phyloP scores from a whole-genome alignment of 257 asterid species.

The Cordia subcordata region DNA sequence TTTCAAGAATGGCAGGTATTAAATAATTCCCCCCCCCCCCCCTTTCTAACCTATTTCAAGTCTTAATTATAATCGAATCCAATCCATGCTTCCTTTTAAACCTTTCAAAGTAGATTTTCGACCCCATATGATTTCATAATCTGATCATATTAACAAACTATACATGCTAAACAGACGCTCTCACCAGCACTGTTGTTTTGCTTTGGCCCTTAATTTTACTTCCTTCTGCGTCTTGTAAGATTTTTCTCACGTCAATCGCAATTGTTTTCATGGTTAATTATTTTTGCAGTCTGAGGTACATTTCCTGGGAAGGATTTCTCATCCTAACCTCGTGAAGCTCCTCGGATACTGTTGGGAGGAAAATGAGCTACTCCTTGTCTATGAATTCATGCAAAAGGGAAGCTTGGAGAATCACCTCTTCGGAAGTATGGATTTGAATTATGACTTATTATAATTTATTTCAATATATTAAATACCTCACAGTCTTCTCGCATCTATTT shows the following conservation, averaged over 20 bases:
- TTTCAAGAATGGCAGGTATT: slow-evolving; percentile 75
- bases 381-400: slow-evolving; percentile 90
- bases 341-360: slow-evolving; percentile 86
- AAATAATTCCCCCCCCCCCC: too few species aligned
- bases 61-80: too few species aligned
- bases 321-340: slow-evolving; percentile 78
- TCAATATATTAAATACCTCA: too few species aligned
- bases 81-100: too few species aligned
- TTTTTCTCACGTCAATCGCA: neutral
- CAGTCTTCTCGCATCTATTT: too few species aligned
- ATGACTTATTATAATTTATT: too few species aligned
- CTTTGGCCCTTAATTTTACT: too few species aligned
- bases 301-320: slow-evolving; percentile 78
- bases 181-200: too few species aligned
- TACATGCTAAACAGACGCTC: too few species aligned
- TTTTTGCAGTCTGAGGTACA: slow-evolving; percentile 67
- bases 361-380: slow-evolving; percentile 69
- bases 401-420: slow-evolving; percentile 96
- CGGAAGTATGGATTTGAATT: slow-evolving; percentile 55
- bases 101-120: too few species aligned
- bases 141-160: neutral
- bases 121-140: neutral
- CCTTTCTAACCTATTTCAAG: too few species aligned
- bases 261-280: slow-evolving; percentile 9
- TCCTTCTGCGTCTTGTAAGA: too few species aligned